Base-by-base conservation (phyloP, 441 rosid genomes). In the Kokia cookei region DNA sequence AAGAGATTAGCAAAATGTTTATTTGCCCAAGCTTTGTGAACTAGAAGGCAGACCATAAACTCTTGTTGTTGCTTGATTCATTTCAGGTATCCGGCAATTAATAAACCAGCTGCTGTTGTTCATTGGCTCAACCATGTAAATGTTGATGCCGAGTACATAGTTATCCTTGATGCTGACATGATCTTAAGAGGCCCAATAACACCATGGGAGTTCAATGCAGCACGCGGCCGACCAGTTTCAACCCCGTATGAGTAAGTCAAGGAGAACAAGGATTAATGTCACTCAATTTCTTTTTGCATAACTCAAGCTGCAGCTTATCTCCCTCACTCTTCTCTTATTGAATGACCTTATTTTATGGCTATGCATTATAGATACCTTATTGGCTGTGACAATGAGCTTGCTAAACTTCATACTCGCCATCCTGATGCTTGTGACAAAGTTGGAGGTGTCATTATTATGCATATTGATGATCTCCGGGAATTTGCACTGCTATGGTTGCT, bases 101-200 rank as follows among this genome's bases (percentile, higher is more conserved):
- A 96, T 83, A 96, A 96, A 82, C 99, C 99, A 19, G 99, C 98
- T 51, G 99, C 92, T 2, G 98, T 93, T 68, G 90, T 93, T 77
- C 99, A 96, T 77, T 96, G 99, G 99, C 98, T 96, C 76, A 95
- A 92, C 83, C 99, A 96, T 79, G 93, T 89, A 26, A 71, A 84
- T 40, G 84, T 72, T 26, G 97, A 96, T 89, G 96, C 97, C 40
- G 97, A 96, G 77, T 96, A 84, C 80, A 83, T 96, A 74, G 97
- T 96, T 54, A 93, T 96, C 84, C 95, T 96, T 66, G 98, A 96
- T 86, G 97, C 99, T 72, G 98, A 96, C 84, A 96, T 96, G 99
- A 89, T 96, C 78, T 71, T 93, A 81, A 84, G 99, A 82, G 98
- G 93, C 74, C 97, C 97, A 81, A 93, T 96, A 74, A 92, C 99